phyloP scores from a whole-genome alignment of 176 grass and related monocot species.

The Carex pumila region DNA sequence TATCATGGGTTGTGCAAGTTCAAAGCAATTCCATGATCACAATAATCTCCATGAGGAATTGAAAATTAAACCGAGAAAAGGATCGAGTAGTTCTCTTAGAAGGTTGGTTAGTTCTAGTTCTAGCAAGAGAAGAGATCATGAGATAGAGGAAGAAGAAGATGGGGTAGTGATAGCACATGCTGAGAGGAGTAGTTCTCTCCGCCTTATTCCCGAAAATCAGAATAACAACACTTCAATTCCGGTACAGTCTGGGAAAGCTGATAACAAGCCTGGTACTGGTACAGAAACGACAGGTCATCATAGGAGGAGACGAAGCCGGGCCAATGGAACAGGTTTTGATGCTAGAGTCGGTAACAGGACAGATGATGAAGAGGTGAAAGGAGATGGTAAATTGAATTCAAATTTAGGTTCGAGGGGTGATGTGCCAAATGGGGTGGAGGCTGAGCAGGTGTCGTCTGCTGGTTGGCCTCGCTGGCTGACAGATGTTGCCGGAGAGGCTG shows the following conservation, averaged over 20 bases:
- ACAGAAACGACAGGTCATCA: neutral
- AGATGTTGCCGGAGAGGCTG: slow-evolving; percentile 72
- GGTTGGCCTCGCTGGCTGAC: slow-evolving; percentile 92
- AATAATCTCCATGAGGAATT: slow-evolving; percentile 27
- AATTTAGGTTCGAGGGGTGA: slow-evolving; percentile 11
- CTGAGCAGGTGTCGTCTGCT: slow-evolving; percentile 51
- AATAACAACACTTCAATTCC: neutral
- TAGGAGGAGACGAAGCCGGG: slow-evolving; percentile 14
- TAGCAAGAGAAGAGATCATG: slow-evolving; percentile 55
- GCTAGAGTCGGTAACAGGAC: neutral
- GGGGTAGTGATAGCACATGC: slow-evolving; percentile 35
- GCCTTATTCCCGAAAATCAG: slow-evolving; percentile 59
- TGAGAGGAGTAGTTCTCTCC: slow-evolving; percentile 17
- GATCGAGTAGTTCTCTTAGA: slow-evolving; percentile 63
- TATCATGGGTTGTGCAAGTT: slow-evolving; percentile 81
- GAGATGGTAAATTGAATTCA: neutral
- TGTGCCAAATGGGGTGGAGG: slow-evolving; percentile 49
- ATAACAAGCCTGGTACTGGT: neutral
- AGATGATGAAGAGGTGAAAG: neutral
- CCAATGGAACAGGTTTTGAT: neutral
- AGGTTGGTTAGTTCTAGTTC: slow-evolving; percentile 72
- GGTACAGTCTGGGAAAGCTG: neutral
- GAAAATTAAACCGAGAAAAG: slow-evolving; percentile 42
- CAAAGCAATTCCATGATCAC: slow-evolving; percentile 64
- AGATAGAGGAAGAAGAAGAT: slow-evolving; percentile 61